Evolutionary conservation across 2,329 filamentous ascomycete genomes (phyloP), one percentile per base, ranked within the genome.

Genomic region (Sporothrix euskadiensis): DNA sequence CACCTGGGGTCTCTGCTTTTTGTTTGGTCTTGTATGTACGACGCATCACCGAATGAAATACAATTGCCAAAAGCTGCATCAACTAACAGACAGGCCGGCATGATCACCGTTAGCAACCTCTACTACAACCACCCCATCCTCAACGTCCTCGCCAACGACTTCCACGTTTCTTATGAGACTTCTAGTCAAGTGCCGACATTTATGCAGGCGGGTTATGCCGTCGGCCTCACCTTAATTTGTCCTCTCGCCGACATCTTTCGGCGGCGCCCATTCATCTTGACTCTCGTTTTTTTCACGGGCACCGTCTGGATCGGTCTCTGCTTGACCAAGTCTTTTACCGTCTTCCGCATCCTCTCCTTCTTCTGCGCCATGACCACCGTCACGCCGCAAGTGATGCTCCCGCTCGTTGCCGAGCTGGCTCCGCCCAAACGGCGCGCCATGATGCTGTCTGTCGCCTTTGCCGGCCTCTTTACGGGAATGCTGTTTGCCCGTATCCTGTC

Each of bases 61-160:
- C 54, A 32, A 32, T 1, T 14, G 8, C 7, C 8, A 6, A 32
- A 57, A 7, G 8, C 8, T 9, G 1, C 54, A 32, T 1, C 7
- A 10, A 61, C 16, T 10, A 32, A 61, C 57, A 35, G 12, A 61
- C 57, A 74, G 74, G 66, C 74, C 16, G 30, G 68, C 44, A 68
- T 66, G 44, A 72, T 92, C 76, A 92, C 90, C 1, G 92, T 94
- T 19, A 91, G 91, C 35, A 94, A 94, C 77, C 83, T 94, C 3
- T 94, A 94, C 81, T 94, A 94, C 80, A 91, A 86, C 71, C 91
- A 94, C 77, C 91, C 92, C 0, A 91, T 94, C 63, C 83, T 94
- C 26, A 92, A 75, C 56, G 71, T 91, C 66, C 83, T 94, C 54
- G 91, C 92, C 0, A 78, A 84, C 7, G 89, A 91, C 41, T 94